Conservation (phyloP, 1,139 yeast species). For the Magnusiomyces sp. region DNA sequence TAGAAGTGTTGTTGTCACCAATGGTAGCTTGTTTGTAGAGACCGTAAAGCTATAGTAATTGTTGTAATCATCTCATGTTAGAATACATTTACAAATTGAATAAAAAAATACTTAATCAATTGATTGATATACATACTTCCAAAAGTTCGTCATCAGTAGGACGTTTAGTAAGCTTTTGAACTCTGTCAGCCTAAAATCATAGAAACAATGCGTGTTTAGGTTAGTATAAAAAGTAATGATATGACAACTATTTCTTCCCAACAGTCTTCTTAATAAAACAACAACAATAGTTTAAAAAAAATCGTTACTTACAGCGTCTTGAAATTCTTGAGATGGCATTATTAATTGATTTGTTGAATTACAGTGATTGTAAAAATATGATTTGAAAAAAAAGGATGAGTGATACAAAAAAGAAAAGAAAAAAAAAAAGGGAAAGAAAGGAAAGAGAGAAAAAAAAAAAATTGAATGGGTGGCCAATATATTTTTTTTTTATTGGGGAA, state of each 20-base stretch:
- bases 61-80: no score
- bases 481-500: background rate
- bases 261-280: no score
- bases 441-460: no score
- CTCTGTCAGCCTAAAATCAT: constrained; percentile 82
- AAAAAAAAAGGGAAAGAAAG: no score
- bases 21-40: constrained; percentile 94
- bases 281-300: background rate
- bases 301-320: constrained; percentile 23
- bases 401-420: background rate
- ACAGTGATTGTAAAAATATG: background rate
- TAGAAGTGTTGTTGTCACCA: constrained; percentile 82
- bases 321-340: constrained; percentile 26
- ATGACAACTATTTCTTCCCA: no score
- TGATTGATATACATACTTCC: constrained; percentile 10
- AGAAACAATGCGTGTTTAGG: no score
- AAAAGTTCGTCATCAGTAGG: constrained; percentile 85
- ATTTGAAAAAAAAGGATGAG: background rate
- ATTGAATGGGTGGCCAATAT: background rate
- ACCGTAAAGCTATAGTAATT: constrained; percentile 64
- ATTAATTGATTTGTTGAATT: background rate
- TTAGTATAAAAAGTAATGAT: no score
- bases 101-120: constrained; percentile 17
- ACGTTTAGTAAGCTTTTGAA: constrained; percentile 62
- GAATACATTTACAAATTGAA: no score